Evolutionary conservation across 176 grass and related monocot species (phyloP), one percentile per base, ranked within the genome.

Genomic region (Zea luxurians): DNA sequence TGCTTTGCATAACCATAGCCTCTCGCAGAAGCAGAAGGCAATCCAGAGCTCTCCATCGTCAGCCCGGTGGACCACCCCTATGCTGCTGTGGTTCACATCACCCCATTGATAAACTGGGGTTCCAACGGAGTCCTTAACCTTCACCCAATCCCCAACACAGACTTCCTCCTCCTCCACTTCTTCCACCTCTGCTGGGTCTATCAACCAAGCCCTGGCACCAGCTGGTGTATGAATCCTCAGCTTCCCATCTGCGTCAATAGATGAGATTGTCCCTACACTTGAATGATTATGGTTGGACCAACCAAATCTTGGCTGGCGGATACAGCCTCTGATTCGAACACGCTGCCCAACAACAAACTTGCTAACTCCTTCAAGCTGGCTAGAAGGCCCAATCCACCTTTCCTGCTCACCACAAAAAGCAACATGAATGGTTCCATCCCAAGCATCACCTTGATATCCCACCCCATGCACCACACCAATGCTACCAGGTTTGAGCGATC

Each of bases 1-100:
- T 61, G 78, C 88, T 93, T 99, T 96, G 82, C 96, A 99, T 57
- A 99, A 75, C 96, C 96, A 99, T 79, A 96, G 65, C 53, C 90
- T 96, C 69, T 96, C 96, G 57, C 88, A 93, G 83, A 99, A 99
- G 84, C 96, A 99, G 85, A 96, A 99, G 17, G 92, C 88, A 91
- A 99, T 83, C 83, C 87, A 96, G 54, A 96, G 83, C 64, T 99
- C 96, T 64, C 96, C 96, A 71, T 89, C 88, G 66, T 94, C 92
- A 47, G 86, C 86, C 78, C 90, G 80, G 73, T 99, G 96, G 42
- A 93, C 88, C 16, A 99, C 96, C 58, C 96, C 96, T 76, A 99
- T 77, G 61, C 96, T 99, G 67, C 68, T 84, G 63, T 87, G 96
- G 63, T 75, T 93, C 50, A 93, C 92, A 78, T 99, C 96, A 16